phyloP scores from a whole-genome alignment of 352 stramenopile genomes.

The Pythium sukuiense region DNA sequence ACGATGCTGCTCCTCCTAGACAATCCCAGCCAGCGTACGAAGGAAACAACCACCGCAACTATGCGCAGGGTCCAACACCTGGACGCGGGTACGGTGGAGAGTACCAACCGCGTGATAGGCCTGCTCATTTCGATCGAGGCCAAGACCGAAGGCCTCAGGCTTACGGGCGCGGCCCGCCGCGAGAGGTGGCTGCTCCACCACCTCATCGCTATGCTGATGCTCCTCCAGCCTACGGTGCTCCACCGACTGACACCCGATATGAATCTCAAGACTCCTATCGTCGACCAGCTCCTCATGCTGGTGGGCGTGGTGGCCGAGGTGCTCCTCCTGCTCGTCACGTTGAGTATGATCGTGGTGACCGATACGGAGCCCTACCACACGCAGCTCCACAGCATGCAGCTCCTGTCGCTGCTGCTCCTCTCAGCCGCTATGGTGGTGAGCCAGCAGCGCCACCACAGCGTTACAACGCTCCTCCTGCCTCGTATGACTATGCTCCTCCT shows the following conservation, averaged over 20 bases:
- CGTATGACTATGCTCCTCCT: constrained; percentile 21
- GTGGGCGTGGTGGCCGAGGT: constrained; percentile 7
- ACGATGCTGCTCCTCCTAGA: constrained; percentile 21
- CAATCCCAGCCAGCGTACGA: constrained; percentile 10
- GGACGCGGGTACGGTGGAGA: constrained; percentile 15
- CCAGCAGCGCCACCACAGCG: constrained; percentile 7
- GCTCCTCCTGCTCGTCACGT: constrained; percentile 4
- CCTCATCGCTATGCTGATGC: constrained; percentile 14
- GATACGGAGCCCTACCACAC: too few species aligned
- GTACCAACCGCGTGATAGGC: constrained; percentile 12
- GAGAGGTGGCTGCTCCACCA: constrained; percentile 7
- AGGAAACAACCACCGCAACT: constrained; percentile 3
- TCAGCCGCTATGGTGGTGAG: constrained; percentile 16
- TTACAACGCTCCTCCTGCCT: constrained; percentile 13
- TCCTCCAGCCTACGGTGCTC: not conserved
- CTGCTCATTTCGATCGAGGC: constrained; percentile 17
- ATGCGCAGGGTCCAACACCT: not conserved
- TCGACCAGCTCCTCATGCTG: constrained; percentile 6
- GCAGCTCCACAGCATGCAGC: constrained; percentile 2
- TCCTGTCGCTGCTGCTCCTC: constrained; percentile 1
- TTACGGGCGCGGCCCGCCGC: not conserved
- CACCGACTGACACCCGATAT: not conserved
- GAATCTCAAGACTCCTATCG: constrained; percentile 15
- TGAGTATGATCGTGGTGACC: constrained; percentile 14
- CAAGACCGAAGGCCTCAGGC: constrained; percentile 10